phyloP scores from a whole-genome alignment of 2,329 filamentous ascomycete species.

The Colletotrichum truncatum region DNA sequence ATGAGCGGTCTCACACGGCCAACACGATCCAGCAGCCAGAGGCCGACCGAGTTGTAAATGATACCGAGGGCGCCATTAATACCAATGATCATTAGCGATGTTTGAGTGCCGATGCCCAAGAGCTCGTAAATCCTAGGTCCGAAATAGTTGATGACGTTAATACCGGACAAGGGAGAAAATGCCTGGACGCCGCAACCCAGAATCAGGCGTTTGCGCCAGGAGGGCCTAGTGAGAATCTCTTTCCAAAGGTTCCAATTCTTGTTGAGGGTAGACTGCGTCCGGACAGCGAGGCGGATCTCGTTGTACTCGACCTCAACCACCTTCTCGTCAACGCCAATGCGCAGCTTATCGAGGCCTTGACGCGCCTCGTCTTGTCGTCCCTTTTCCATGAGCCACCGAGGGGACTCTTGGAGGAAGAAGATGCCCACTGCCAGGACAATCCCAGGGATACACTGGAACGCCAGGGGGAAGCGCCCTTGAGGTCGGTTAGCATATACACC shows the following conservation, averaged over 20 bases:
- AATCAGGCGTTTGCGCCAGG: slow-evolving; percentile 55
- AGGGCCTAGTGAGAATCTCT: slow-evolving; percentile 50
- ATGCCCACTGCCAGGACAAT: slow-evolving; percentile 35
- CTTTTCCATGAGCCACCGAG: slow-evolving; percentile 44
- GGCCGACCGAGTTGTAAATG: slow-evolving; percentile 56
- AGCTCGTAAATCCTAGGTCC: slow-evolving; percentile 50
- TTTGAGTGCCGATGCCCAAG: slow-evolving; percentile 52
- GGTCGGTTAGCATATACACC: neutral
- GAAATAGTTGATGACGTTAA: slow-evolving; percentile 51
- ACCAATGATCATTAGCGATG: slow-evolving; percentile 59
- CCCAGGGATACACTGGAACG: slow-evolving; percentile 39
- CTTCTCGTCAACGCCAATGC: slow-evolving; percentile 38
- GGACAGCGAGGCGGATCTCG: slow-evolving; percentile 49
- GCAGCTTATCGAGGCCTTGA: slow-evolving; percentile 43
- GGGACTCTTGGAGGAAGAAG: slow-evolving; percentile 38
- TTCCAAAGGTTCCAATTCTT: slow-evolving; percentile 46
- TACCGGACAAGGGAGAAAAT: slow-evolving; percentile 50
- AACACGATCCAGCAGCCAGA: slow-evolving; percentile 54
- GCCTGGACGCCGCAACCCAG: slow-evolving; percentile 58
- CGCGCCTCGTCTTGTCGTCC: slow-evolving; percentile 44
- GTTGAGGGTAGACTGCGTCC: slow-evolving; percentile 38
- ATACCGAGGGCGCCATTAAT: slow-evolving; percentile 59
- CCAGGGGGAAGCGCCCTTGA: slow-evolving; percentile 42
- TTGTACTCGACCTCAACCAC: slow-evolving; percentile 49
- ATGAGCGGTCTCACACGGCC: slow-evolving; percentile 59